A percentile compares a stretch with the other conserved stretches of the same genome.
Evolutionary conservation across 345 rosid genomes (phyloP).

Genomic region (Capsella bursapastoris): DNA sequence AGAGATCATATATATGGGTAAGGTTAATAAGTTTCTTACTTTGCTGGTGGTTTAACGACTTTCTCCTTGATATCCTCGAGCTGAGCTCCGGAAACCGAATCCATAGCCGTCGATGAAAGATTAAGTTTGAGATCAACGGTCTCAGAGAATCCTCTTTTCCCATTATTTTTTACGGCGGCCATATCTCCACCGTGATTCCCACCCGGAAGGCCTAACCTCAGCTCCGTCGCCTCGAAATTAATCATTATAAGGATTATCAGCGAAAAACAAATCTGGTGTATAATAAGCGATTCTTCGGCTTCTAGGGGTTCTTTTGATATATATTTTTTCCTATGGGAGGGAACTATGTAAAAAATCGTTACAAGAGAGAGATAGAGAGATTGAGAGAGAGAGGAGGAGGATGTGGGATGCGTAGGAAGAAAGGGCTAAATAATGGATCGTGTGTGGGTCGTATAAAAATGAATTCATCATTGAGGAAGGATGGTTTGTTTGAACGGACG

Average conservation of each 20-base stretch:
- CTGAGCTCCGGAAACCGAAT: slow-evolving; percentile 34
- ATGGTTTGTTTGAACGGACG: slow-evolving; percentile 42
- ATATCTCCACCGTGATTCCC: slow-evolving; percentile 43
- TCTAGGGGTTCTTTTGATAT: not conserved
- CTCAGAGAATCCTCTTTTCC: slow-evolving; percentile 75
- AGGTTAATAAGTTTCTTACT: slow-evolving; percentile 48
- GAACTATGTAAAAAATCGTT: not conserved
- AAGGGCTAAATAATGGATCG: slow-evolving; percentile 42
- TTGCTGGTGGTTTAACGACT: slow-evolving; percentile 59
- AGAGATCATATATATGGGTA: not conserved
- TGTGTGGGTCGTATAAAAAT: slow-evolving; percentile 24
- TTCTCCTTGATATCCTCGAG: slow-evolving; percentile 47
- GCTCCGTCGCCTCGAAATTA: slow-evolving; percentile 88
- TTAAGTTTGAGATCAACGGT: slow-evolving; percentile 76
- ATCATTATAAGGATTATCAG: slow-evolving; percentile 47
- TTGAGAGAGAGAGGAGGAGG: slow-evolving; percentile 4
- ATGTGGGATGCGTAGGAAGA: slow-evolving; percentile 39
- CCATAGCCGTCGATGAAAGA: slow-evolving; percentile 56
- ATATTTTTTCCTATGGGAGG: not conserved
- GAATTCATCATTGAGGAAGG: slow-evolving; percentile 4
- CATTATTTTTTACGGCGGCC: slow-evolving; percentile 39
- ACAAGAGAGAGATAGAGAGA: not conserved
- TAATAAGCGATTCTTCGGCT: slow-evolving; percentile 20
- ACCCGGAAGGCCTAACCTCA: slow-evolving; percentile 75
- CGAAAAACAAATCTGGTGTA: not conserved